Conservation (phyloP, 2,329 filamentous ascomycete species). For the Claviceps digitariae region DNA sequence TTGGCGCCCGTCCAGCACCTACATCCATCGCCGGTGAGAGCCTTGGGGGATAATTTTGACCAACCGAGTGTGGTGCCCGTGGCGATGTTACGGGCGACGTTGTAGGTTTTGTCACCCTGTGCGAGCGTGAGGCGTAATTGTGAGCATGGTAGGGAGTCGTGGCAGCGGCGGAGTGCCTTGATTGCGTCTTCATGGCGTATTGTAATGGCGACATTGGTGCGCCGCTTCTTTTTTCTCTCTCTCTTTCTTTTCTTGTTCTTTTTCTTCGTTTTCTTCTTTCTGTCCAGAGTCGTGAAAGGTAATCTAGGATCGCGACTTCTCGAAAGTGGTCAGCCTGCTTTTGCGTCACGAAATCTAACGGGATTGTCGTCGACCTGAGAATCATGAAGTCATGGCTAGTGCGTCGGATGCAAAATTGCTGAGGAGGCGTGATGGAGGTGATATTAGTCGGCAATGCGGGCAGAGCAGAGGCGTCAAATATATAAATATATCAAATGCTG, state of each 20-base stretch:
- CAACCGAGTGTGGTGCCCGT: conserved; percentile 37
- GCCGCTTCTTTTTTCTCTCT: conserved; percentile 12
- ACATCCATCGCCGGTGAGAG: conserved; percentile 26
- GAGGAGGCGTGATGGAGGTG: not conserved
- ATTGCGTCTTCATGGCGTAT: conserved; percentile 33
- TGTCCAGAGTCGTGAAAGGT: conserved; percentile 5
- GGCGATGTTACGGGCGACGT: conserved; percentile 42
- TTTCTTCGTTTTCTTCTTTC: not conserved
- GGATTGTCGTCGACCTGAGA: not conserved
- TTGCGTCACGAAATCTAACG: not conserved
- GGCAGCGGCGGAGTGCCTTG: conserved; percentile 22
- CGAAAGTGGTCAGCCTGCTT: not conserved
- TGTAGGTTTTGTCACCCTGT: conserved; percentile 26
- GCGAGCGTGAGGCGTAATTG: conserved; percentile 28
- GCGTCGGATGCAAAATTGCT: not conserved
- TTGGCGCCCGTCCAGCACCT: conserved; percentile 36
- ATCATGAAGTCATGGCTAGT: conserved; percentile 5
- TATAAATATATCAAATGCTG: no score
- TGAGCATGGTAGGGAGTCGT: conserved; percentile 22
- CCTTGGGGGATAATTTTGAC: conserved; percentile 39
- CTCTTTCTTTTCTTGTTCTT: conserved; percentile 9
- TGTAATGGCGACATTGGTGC: conserved; percentile 22
- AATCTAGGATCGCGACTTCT: not conserved
- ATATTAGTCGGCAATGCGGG: not conserved
- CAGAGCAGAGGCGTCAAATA: no score